phyloP scores from a whole-genome alignment of 2,329 filamentous ascomycete genomes.

The Purpureocillium lavendulum region DNA sequence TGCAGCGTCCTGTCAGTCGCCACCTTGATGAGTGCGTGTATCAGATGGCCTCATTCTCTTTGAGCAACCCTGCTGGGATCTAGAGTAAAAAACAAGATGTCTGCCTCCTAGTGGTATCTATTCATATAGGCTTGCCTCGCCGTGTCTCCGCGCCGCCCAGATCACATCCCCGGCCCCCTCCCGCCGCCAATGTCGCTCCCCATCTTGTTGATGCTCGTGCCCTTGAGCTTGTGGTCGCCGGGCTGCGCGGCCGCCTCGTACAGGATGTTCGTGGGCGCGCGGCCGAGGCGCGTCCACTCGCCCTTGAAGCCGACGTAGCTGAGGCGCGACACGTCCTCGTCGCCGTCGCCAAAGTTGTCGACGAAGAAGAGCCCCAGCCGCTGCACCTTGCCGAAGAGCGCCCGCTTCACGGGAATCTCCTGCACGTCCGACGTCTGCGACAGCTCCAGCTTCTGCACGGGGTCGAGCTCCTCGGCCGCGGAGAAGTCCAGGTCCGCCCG shows the following conservation, averaged over 20 bases:
- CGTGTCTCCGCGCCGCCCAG: too few relatives aligned
- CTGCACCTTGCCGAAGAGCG: constrained; percentile 79
- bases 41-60: too few relatives aligned
- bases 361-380: constrained; percentile 79
- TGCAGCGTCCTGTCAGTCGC: too few relatives aligned
- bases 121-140: too few relatives aligned
- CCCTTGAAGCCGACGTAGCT: constrained; percentile 89
- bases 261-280: constrained; percentile 66
- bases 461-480: constrained; percentile 57
- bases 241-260: constrained; percentile 95
- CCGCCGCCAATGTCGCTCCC: constrained; percentile 45
- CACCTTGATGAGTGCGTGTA: too few relatives aligned
- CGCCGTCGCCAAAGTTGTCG: constrained; percentile 77
- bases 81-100: too few relatives aligned
- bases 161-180: constrained; percentile 20
- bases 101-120: too few relatives aligned
- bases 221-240: constrained; percentile 68
- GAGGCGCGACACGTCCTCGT: constrained; percentile 71
- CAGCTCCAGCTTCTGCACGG: constrained; percentile 71
- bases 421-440: constrained; percentile 74
- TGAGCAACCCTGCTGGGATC: too few relatives aligned
- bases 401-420: constrained; percentile 81
- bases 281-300: constrained; percentile 79
- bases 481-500: constrained; percentile 79
- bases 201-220: constrained; percentile 44